Evolutionary conservation across 164 flowering plant genomes (phyloP).

Genomic region (Berberis thunbergii): DNA sequence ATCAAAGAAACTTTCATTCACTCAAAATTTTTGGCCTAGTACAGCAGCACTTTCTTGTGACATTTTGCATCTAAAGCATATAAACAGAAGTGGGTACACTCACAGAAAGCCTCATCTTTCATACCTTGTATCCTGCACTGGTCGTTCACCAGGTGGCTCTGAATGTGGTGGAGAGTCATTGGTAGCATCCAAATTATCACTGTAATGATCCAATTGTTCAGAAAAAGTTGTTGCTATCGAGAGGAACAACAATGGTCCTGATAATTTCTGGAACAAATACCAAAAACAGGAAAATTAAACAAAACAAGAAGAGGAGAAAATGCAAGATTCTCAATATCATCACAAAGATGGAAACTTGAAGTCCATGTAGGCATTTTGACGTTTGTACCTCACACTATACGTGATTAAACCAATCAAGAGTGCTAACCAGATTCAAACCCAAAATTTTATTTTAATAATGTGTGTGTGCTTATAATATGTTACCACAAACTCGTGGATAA

Average conservation of each 20-base stretch:
- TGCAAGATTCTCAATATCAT: not conserved
- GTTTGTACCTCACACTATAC: too few species aligned
- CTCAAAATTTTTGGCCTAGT: not conserved
- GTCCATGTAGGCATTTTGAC: too few species aligned
- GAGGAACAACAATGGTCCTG: slow-evolving; percentile 65
- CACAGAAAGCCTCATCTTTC: not conserved
- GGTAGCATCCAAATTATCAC: slow-evolving; percentile 15
- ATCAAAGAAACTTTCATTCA: too few species aligned
- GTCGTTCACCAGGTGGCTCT: slow-evolving; percentile 18
- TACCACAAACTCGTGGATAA: too few species aligned
- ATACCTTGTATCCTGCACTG: slow-evolving; percentile 30
- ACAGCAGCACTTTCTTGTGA: not conserved
- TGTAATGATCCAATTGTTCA: slow-evolving; percentile 25
- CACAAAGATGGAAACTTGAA: too few species aligned
- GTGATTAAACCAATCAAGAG: too few species aligned
- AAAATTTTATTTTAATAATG: too few species aligned
- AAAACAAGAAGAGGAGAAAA: not conserved
- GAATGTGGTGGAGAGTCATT: slow-evolving; percentile 26
- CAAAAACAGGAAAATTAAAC: not conserved
- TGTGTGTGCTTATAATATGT: too few species aligned
- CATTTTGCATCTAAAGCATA: not conserved
- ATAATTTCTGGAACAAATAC: slow-evolving; percentile 36
- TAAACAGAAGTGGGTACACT: not conserved
- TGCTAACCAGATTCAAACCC: too few species aligned
- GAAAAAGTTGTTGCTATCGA: slow-evolving; percentile 67